These are phyloP conservation scores for Carex parvula DNA, from an alignment of 176 grass and related monocot species.

Conservation along the genomic window DNA sequence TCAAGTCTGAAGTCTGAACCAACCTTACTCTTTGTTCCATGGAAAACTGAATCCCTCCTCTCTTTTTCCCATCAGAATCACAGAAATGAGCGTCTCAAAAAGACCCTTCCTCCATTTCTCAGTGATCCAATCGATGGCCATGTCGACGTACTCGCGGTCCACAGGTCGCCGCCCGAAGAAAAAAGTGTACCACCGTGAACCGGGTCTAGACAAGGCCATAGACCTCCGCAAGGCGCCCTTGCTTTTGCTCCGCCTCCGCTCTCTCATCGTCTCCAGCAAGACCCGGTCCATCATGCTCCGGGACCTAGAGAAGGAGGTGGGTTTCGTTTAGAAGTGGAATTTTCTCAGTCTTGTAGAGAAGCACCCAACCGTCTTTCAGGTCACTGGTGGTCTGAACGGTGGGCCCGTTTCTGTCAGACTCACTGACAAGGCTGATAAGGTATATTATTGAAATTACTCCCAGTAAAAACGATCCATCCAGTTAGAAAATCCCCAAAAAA, in stretches of 20 bases:
- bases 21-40: neutral
- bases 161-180: conserved; percentile 63
- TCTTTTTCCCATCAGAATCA: neutral
- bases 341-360: conserved; percentile 60
- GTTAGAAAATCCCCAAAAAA: neutral
- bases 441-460: neutral
- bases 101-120: neutral
- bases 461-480: neutral
- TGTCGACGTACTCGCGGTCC: conserved; percentile 48
- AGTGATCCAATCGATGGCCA: conserved; percentile 30
- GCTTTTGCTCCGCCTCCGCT: conserved; percentile 53
- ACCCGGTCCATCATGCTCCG: conserved; percentile 51
- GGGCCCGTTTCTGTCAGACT: conserved; percentile 58
- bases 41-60: neutral
- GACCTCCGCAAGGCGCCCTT: conserved; percentile 80
- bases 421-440: conserved; percentile 59
- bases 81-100: neutral
- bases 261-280: conserved; percentile 51
- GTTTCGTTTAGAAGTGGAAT: conserved; percentile 81
- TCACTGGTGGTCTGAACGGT: conserved; percentile 48
- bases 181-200: conserved; percentile 76
- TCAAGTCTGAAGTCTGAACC: too few relatives aligned
- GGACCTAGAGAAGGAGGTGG: conserved; percentile 83
- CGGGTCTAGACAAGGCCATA: conserved; percentile 70
- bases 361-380: conserved; percentile 59